phyloP scores from a whole-genome alignment of 2,329 filamentous ascomycete species.

The Colletotrichum godetiae region DNA sequence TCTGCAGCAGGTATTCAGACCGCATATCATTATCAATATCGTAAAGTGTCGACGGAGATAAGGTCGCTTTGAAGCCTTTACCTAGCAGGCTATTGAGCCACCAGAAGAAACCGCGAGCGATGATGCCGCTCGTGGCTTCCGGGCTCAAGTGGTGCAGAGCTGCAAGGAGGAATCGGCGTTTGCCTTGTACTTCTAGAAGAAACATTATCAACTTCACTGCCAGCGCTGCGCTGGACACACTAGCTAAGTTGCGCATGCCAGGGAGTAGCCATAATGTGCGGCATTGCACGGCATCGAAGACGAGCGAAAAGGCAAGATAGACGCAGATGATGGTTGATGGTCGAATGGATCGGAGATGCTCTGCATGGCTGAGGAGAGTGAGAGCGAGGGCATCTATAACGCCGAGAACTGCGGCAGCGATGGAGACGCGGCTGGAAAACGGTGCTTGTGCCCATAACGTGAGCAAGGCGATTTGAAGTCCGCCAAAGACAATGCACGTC shows the following conservation, averaged over 20 bases:
- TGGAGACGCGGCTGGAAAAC: slow-evolving; percentile 42
- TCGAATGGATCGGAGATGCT: slow-evolving; percentile 47
- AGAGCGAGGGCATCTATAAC: slow-evolving; percentile 43
- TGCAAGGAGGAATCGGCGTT: slow-evolving; percentile 2
- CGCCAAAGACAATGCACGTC: slow-evolving; percentile 12
- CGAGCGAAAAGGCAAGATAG: slow-evolving; percentile 44
- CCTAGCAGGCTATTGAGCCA: slow-evolving; percentile 46
- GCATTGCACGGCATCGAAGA: slow-evolving; percentile 47
- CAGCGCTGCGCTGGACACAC: slow-evolving; percentile 39
- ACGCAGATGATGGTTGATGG: slow-evolving; percentile 45
- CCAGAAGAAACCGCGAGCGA: slow-evolving; percentile 46
- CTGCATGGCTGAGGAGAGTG: slow-evolving; percentile 42
- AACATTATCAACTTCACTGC: slow-evolving; percentile 41
- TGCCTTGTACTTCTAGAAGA: slow-evolving; percentile 39
- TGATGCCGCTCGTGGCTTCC: slow-evolving; percentile 38
- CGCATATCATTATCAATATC: slow-evolving; percentile 41
- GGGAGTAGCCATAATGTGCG: slow-evolving; percentile 47
- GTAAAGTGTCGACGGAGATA: slow-evolving; percentile 37
- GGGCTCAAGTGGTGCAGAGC: not conserved
- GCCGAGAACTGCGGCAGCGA: slow-evolving; percentile 43
- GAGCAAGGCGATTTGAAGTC: slow-evolving; percentile 41
- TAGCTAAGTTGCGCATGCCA: slow-evolving; percentile 40
- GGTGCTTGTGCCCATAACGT: slow-evolving; percentile 40
- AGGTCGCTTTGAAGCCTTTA: slow-evolving; percentile 34
- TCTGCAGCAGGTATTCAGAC: slow-evolving; percentile 41